phyloP scores from a whole-genome alignment of 2,329 filamentous ascomycete species.

The Epichloe uncinata region DNA sequence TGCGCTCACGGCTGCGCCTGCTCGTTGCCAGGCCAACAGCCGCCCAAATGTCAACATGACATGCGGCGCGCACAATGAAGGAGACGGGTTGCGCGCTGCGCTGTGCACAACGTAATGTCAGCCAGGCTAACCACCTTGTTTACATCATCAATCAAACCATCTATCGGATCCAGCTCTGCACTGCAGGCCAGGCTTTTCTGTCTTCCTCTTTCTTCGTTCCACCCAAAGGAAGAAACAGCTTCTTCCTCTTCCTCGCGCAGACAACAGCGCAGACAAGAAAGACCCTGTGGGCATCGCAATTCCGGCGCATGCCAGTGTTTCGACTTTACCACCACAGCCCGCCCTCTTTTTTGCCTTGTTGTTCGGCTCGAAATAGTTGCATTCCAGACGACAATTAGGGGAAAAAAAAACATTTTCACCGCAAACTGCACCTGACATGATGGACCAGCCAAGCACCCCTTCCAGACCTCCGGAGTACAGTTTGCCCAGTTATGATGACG shows the following conservation, averaged over 20 bases:
- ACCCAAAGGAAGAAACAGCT: not conserved
- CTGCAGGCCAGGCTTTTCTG: constrained; percentile 1
- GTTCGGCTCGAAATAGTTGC: constrained; percentile 4
- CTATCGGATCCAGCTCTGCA: not conserved
- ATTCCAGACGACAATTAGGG: constrained; percentile 15
- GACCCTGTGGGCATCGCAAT: not conserved
- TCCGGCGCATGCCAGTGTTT: not conserved
- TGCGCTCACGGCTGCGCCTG: no score
- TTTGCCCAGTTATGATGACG: constrained; percentile 43
- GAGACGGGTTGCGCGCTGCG: no score
- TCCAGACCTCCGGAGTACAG: constrained; percentile 44
- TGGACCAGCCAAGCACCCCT: constrained; percentile 38
- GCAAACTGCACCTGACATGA: constrained; percentile 12
- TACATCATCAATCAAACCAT: not conserved
- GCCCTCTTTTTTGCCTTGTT: not conserved
- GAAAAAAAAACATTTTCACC: not conserved
- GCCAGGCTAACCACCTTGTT: not conserved
- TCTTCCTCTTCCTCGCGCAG: not conserved
- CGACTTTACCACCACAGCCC: not conserved
- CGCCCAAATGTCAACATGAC: no score
- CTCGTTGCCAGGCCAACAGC: no score
- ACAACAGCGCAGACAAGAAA: no score
- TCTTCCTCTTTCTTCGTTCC: not conserved
- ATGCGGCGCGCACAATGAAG: no score
- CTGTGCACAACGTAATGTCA: no score